Conservation (phyloP, 2,329 filamentous ascomycete genomes). For the Raffaelea ambrosiae region DNA sequence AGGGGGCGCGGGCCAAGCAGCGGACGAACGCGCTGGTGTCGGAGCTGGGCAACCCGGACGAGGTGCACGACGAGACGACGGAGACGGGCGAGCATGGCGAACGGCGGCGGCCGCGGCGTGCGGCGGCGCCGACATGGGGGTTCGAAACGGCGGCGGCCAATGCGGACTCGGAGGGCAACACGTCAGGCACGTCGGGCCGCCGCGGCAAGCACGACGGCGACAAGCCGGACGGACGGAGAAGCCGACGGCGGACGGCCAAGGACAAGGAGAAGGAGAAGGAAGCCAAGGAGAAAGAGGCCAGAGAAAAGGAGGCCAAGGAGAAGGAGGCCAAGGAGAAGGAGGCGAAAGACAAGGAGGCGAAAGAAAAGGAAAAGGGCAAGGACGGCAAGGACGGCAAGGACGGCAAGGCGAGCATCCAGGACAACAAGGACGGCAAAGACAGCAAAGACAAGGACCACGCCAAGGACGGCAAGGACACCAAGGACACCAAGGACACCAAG, state of each 20-base stretch:
- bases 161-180: conserved; percentile 50
- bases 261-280: conserved; percentile 24
- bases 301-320: conserved; percentile 29
- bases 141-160: conserved; percentile 40
- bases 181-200: conserved; percentile 49
- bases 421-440: conserved; percentile 17
- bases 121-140: conserved; percentile 64
- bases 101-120: conserved; percentile 51
- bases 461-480: conserved; percentile 21
- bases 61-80: conserved; percentile 45
- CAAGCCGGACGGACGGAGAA: conserved; percentile 18
- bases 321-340: conserved; percentile 19
- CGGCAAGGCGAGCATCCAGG: conserved; percentile 23
- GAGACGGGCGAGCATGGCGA: conserved; percentile 53
- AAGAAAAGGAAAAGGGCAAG: conserved; percentile 32
- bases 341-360: conserved; percentile 21
- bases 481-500: conserved; percentile 20
- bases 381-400: conserved; percentile 24
- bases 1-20: conserved; percentile 47
- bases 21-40: conserved; percentile 57
- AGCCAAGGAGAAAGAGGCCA: conserved; percentile 4
- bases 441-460: conserved; percentile 2
- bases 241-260: conserved; percentile 32
- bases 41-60: conserved; percentile 53
- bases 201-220: conserved; percentile 26